A percentile compares a stretch with the other conserved stretches of the same genome.
Evolutionary conservation across 352 stramenopile genomes (phyloP).

Genomic region (Bremia lactucae): DNA sequence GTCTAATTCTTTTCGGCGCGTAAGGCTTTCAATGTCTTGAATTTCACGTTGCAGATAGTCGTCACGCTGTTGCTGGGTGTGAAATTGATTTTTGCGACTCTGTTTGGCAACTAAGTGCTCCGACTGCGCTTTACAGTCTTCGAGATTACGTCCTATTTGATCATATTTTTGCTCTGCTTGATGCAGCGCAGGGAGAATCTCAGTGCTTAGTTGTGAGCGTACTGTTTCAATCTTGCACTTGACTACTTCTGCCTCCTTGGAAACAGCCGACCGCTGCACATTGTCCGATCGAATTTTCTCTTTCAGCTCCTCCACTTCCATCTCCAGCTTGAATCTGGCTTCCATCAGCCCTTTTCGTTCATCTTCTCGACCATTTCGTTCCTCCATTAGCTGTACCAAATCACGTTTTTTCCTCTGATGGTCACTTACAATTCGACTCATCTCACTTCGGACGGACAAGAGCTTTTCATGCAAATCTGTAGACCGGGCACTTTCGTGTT

Average conservation of each 20-base stretch:
- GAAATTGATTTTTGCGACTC: constrained; percentile 91
- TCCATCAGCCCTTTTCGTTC: constrained; percentile 78
- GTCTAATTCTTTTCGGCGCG: constrained; percentile 51
- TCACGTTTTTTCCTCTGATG: constrained; percentile 39
- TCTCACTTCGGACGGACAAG: constrained; percentile 37
- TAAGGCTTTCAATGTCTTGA: constrained; percentile 47
- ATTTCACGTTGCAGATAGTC: constrained; percentile 66
- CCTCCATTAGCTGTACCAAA: constrained; percentile 33
- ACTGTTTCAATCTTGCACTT: constrained; percentile 44
- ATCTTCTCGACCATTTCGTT: constrained; percentile 41
- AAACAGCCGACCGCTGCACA: constrained; percentile 28
- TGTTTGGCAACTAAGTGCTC: constrained; percentile 94
- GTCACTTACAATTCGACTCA: constrained; percentile 40
- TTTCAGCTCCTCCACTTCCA: constrained; percentile 69
- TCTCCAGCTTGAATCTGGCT: constrained; percentile 62
- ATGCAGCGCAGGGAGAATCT: constrained; percentile 44
- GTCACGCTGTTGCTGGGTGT: constrained; percentile 88
- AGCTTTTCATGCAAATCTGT: constrained; percentile 68
- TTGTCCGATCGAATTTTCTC: constrained; percentile 41
- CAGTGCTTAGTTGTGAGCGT: constrained; percentile 32
- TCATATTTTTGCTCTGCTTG: constrained; percentile 64
- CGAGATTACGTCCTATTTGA: constrained; percentile 63
- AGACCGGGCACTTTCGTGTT: constrained; percentile 34
- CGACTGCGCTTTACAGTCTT: constrained; percentile 45
- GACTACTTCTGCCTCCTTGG: constrained; percentile 45